Evolutionary conservation across 139 green algal species (phyloP).

Genomic region (Volvox reticuliferus): DNA sequence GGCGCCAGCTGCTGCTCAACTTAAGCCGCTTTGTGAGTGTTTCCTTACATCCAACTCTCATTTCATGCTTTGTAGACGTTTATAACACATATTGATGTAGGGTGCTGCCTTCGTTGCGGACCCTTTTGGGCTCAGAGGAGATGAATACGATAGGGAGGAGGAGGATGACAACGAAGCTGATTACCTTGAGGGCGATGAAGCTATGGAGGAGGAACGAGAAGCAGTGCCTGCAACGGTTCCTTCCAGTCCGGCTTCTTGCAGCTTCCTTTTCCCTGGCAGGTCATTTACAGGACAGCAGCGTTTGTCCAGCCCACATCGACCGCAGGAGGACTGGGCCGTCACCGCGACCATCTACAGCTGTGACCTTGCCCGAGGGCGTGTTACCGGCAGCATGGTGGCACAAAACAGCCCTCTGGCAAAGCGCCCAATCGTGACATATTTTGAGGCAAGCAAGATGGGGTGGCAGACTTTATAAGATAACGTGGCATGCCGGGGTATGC

Average conservation of each 20-base stretch:
- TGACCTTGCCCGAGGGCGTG: background rate
- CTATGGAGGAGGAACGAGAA: conserved; percentile 15
- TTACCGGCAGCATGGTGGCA: conserved; percentile 34
- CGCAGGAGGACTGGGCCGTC: conserved; percentile 32
- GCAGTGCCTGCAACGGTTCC: background rate
- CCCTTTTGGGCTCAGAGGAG: background rate
- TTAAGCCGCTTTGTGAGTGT: background rate
- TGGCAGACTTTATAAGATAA: no score
- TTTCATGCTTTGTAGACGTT: background rate
- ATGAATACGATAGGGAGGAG: background rate
- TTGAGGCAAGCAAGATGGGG: background rate
- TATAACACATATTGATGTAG: background rate
- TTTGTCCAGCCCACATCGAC: background rate
- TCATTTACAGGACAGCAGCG: background rate
- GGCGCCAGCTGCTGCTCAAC: background rate
- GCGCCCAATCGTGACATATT: conserved; percentile 30
- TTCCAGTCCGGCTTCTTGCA: background rate
- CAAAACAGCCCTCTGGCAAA: conserved; percentile 20
- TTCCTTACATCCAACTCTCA: background rate
- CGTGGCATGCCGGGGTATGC: no score
- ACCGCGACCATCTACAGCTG: conserved; percentile 25
- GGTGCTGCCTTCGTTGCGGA: background rate
- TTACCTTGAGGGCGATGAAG: background rate
- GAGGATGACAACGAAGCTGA: background rate
- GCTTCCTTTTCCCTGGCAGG: background rate